These are phyloP conservation scores for Alliaria petiolata DNA, from an alignment of 345 rosid species.

Conservation along the genomic window DNA sequence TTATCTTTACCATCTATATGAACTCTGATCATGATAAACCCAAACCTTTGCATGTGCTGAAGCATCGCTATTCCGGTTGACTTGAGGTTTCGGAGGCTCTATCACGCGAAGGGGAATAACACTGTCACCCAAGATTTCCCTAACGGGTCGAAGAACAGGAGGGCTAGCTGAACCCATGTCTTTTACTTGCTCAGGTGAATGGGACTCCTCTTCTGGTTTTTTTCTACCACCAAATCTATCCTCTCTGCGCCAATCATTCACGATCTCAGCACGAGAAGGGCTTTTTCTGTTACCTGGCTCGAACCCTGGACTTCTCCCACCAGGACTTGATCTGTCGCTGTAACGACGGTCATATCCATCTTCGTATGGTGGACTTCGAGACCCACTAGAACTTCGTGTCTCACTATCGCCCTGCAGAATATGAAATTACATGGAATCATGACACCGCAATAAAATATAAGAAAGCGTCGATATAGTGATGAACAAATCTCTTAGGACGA, in stretches of 20 bases:
- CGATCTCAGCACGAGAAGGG: conserved; percentile 51
- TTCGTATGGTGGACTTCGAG: conserved; percentile 86
- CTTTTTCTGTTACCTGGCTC: conserved; percentile 20
- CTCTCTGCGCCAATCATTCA: conserved; percentile 89
- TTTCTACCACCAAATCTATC: conserved; percentile 77
- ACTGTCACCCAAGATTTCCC: conserved; percentile 89
- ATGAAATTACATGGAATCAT: background rate
- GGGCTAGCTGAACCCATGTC: conserved; percentile 66
- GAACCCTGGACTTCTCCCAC: conserved; percentile 57
- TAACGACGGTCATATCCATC: conserved; percentile 67
- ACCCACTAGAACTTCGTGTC: conserved; percentile 58
- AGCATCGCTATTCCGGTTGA: conserved; percentile 44
- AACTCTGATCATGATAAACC: conserved; percentile 9
- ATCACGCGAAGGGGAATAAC: conserved; percentile 65
- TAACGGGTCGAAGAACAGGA: conserved; percentile 78
- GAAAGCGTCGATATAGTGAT: background rate
- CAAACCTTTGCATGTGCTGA: conserved; percentile 55
- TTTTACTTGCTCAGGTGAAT: conserved; percentile 66
- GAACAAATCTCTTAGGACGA: background rate
- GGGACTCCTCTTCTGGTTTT: conserved; percentile 28
- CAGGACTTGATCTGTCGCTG: conserved; percentile 77
- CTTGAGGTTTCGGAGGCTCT: conserved; percentile 87
- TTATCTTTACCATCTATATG: background rate
- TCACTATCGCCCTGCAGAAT: conserved; percentile 61
- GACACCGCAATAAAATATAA: background rate